phyloP scores from a whole-genome alignment of 2,329 filamentous ascomycete genomes.

The Truncatella angustata region DNA sequence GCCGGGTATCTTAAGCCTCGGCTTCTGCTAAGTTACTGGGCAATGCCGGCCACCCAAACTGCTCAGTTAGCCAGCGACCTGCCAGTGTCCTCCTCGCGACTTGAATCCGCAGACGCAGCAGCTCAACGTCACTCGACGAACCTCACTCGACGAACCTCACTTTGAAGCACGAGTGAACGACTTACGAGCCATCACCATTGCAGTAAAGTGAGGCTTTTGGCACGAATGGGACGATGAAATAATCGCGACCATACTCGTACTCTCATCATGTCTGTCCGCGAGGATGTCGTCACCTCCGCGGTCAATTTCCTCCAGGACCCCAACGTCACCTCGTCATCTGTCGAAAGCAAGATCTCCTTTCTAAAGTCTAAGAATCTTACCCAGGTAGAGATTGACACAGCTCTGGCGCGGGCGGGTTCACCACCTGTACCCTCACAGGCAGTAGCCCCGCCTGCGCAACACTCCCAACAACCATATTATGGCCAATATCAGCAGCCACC shows the following conservation, averaged over 20 bases:
- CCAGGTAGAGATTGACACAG: constrained; percentile 87
- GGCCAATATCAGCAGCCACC: constrained; percentile 46
- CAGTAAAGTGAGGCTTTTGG: no score
- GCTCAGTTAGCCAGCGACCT: not conserved
- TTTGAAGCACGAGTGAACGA: not conserved
- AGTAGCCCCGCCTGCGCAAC: constrained; percentile 38
- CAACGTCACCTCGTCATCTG: constrained; percentile 81
- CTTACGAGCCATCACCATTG: no score
- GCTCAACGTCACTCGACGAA: not conserved
- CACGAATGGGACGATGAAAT: constrained; percentile 1
- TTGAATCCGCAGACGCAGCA: not conserved
- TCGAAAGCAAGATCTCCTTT: constrained; percentile 91
- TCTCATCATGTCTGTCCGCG: constrained; percentile 75
- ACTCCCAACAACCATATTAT: constrained; percentile 42
- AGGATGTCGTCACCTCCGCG: constrained; percentile 57
- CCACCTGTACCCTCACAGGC: constrained; percentile 41
- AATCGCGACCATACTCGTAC: not conserved
- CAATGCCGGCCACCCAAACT: no score
- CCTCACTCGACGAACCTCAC: not conserved
- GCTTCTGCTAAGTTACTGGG: no score
- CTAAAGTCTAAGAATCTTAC: constrained; percentile 96
- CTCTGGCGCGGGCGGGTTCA: constrained; percentile 69
- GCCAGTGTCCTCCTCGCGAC: not conserved
- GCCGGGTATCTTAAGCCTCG: not conserved
- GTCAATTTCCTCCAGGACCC: constrained; percentile 78